These are phyloP conservation scores for Physcomitrellopsis africana DNA, from an alignment of 225 moss, liverwort and hornwort species.

Conservation along the genomic window DNA sequence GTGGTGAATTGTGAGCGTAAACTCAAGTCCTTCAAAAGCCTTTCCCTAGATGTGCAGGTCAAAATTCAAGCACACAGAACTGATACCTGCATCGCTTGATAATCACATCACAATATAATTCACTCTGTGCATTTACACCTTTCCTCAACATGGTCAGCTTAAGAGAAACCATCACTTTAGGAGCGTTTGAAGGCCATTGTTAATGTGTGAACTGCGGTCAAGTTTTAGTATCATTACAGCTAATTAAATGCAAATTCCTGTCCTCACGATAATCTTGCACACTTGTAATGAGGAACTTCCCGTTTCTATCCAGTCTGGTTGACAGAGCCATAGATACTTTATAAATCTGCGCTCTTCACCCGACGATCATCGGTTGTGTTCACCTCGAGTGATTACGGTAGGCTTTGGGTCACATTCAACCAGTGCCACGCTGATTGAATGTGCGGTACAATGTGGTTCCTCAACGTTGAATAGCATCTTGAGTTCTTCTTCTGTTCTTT, in stretches of 20 bases:
- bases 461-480: constrained; percentile 21
- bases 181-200: not conserved
- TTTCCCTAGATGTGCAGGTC: too few species aligned
- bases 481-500: not conserved
- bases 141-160: not conserved
- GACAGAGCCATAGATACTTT: not conserved
- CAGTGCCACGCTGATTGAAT: constrained; percentile 44
- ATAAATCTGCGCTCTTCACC: not conserved
- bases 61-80: too few species aligned
- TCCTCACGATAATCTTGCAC: constrained; percentile 4
- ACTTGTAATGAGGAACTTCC: not conserved
- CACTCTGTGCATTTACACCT: too few species aligned
- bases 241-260: not conserved
- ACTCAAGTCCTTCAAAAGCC: too few species aligned
- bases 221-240: constrained; percentile 3
- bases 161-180: not conserved
- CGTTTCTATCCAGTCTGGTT: not conserved
- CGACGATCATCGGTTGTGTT: constrained; percentile 25
- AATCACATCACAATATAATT: too few species aligned
- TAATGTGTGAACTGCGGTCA: constrained; percentile 9
- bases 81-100: too few species aligned
- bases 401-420: constrained; percentile 33
- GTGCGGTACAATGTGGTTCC: constrained; percentile 27
- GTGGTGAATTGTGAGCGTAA: too few species aligned
- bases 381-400: constrained; percentile 29